These are phyloP conservation scores for Triticum monococcum DNA, from an alignment of 176 grass and related monocot species.

Conservation along the genomic window DNA sequence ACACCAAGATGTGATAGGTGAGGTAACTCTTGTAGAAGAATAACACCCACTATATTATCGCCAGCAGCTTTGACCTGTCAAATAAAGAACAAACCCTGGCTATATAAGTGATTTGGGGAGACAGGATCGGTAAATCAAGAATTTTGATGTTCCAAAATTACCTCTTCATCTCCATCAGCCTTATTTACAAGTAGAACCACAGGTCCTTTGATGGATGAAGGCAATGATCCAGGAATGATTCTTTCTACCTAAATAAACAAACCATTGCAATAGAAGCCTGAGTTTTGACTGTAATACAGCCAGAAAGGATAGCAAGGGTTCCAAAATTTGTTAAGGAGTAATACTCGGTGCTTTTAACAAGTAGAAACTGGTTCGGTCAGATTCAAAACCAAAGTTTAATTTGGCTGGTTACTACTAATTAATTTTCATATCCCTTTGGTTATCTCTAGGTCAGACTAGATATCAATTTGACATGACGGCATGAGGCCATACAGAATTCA, in stretches of 20 bases:
- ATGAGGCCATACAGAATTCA: not conserved
- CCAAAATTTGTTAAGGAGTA: not conserved
- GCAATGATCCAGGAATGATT: conserved; percentile 72
- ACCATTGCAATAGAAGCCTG: conserved; percentile 21
- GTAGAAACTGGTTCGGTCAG: not conserved
- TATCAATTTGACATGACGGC: not conserved
- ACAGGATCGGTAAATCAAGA: conserved; percentile 5
- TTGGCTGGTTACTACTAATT: not conserved
- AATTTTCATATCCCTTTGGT: not conserved
- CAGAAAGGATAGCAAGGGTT: conserved; percentile 12
- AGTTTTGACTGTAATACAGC: not conserved
- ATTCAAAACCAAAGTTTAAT: not conserved
- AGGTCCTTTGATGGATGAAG: conserved; percentile 53
- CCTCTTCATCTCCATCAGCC: conserved; percentile 98
- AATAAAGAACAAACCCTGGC: conserved; percentile 8
- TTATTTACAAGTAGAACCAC: conserved; percentile 87
- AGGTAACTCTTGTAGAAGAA: conserved; percentile 92
- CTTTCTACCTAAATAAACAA: conserved; percentile 71
- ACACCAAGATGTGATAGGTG: conserved; percentile 99
- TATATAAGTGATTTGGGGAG: conserved; percentile 1
- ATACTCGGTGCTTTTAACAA: not conserved
- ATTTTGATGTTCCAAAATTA: conserved; percentile 23
- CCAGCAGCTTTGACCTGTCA: conserved; percentile 87
- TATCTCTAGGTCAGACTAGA: conserved; percentile 13
- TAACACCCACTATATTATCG: conserved; percentile 85